Conservation (phyloP, 2,329 filamentous ascomycete genomes). For the Alternaria arbusti region DNA sequence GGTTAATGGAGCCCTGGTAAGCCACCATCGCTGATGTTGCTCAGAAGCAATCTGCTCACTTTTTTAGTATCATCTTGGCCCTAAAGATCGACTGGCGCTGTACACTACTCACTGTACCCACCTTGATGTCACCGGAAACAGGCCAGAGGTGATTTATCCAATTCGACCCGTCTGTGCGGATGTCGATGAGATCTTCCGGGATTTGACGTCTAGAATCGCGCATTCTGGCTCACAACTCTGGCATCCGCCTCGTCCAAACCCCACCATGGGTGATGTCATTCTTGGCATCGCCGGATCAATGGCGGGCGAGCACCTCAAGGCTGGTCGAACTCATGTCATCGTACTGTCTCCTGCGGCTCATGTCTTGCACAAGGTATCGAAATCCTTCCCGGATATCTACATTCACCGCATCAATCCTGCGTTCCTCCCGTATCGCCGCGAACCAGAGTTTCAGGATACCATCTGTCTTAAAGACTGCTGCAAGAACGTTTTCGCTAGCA, state of each 20-base stretch:
- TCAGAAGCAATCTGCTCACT: background rate
- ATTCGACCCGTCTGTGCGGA: conserved; percentile 20
- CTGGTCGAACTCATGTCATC: conserved; percentile 33
- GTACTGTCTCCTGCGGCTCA: conserved; percentile 33
- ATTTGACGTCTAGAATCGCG: conserved; percentile 25
- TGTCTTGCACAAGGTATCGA: conserved; percentile 31
- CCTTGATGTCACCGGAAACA: conserved; percentile 30
- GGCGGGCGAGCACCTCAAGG: conserved; percentile 14
- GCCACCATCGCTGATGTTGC: background rate
- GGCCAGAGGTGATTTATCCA: conserved; percentile 33
- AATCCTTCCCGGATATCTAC: conserved; percentile 24
- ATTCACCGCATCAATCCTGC: conserved; percentile 40
- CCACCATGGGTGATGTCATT: conserved; percentile 36
- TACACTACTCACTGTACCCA: conserved; percentile 43
- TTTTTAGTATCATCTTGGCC: conserved; percentile 20
- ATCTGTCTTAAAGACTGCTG: conserved; percentile 31
- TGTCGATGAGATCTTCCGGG: conserved; percentile 21
- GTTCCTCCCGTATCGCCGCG: conserved; percentile 26
- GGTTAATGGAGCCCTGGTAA: conserved; percentile 22
- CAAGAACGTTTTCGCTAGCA: conserved; percentile 33
- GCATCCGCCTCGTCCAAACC: conserved; percentile 38
- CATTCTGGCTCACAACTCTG: conserved; percentile 30
- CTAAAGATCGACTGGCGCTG: conserved; percentile 35
- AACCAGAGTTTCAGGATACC: conserved; percentile 14
- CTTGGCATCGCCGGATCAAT: conserved; percentile 31